Conservation (phyloP, 1,284 basidiomycete species). For the Omphalotus olearius region DNA sequence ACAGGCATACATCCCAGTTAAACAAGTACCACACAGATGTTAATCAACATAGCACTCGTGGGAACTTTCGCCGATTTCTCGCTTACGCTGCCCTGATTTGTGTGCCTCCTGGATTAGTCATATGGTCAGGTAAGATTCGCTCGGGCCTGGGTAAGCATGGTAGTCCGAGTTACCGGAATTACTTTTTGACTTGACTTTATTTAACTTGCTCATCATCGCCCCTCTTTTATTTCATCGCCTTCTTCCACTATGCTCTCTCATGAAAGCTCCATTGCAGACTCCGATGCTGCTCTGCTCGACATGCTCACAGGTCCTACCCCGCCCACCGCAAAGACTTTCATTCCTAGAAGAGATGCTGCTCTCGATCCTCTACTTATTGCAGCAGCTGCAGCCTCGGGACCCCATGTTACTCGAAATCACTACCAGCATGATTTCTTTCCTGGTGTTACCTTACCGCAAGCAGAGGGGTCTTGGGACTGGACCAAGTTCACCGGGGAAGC, state of each 20-base stretch:
- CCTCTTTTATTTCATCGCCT: neutral
- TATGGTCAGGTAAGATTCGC: conserved; percentile 1
- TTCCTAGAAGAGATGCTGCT: conserved; percentile 53
- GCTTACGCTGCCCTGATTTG: no score
- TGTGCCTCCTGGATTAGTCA: no score
- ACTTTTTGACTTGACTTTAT: neutral
- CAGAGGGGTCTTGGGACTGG: conserved; percentile 55
- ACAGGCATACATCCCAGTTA: no score
- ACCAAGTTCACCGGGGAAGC: conserved; percentile 47
- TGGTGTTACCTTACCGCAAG: conserved; percentile 45
- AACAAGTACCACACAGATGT: no score
- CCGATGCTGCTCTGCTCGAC: conserved; percentile 39
- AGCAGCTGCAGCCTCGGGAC: conserved; percentile 63
- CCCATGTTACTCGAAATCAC: conserved; percentile 73
- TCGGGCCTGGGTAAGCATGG: conserved; percentile 4
- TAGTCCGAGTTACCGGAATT: no score
- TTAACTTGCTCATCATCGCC: neutral
- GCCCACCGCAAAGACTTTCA: conserved; percentile 18
- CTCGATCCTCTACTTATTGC: conserved; percentile 73
- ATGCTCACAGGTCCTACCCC: conserved; percentile 33
- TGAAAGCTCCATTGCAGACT: conserved; percentile 6
- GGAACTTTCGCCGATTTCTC: no score
- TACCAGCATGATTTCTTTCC: conserved; percentile 72
- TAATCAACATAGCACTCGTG: no score
- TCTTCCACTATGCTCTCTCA: conserved; percentile 3